Conservation (phyloP, 1,139 yeast species). For the Saccharomycopsis phalli region DNA sequence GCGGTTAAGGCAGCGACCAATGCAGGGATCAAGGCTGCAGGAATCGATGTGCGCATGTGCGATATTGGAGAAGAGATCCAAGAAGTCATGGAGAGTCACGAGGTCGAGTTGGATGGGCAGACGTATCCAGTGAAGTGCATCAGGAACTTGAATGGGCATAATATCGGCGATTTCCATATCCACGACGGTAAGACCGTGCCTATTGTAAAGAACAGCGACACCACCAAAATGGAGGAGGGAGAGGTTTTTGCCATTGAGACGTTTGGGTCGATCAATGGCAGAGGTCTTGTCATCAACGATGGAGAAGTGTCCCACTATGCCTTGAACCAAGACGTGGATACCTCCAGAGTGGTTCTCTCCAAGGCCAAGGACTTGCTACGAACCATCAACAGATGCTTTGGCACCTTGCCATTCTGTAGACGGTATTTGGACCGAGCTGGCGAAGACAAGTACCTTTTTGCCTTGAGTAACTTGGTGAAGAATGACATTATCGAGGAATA, state of each 20-base stretch:
- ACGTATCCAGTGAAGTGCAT: constrained; percentile 80
- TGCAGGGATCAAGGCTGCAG: constrained; percentile 88
- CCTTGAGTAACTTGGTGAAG: constrained; percentile 79
- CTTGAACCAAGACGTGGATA: constrained; percentile 36
- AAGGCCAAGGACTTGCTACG: constrained; percentile 59
- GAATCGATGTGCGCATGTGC: constrained; percentile 89
- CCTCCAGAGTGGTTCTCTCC: constrained; percentile 48
- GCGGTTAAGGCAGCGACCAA: constrained; percentile 93
- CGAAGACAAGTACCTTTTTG: constrained; percentile 83
- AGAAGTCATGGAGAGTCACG: constrained; percentile 96
- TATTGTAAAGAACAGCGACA: constrained; percentile 85
- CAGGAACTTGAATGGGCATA: constrained; percentile 90
- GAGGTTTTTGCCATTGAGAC: constrained; percentile 98
- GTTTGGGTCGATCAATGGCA: constrained; percentile 84
- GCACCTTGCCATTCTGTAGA: constrained; percentile 95
- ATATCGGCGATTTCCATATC: constrained; percentile 70
- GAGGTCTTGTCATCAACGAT: constrained; percentile 74
- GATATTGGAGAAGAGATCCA: constrained; percentile 95
- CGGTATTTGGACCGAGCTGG: constrained; percentile 88
- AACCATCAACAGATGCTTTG: constrained; percentile 71
- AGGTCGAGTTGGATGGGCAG: constrained; percentile 83
- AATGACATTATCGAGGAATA: constrained; percentile 86
- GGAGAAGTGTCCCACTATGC: constrained; percentile 97
- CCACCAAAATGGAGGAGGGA: constrained; percentile 97
- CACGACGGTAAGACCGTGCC: constrained; percentile 97